Percentiles rank a stretch among this genome's conserved stretches.
phyloP scores from a whole-genome alignment of 2,329 filamentous ascomycete species.

The Fusarium sarcochroum region DNA sequence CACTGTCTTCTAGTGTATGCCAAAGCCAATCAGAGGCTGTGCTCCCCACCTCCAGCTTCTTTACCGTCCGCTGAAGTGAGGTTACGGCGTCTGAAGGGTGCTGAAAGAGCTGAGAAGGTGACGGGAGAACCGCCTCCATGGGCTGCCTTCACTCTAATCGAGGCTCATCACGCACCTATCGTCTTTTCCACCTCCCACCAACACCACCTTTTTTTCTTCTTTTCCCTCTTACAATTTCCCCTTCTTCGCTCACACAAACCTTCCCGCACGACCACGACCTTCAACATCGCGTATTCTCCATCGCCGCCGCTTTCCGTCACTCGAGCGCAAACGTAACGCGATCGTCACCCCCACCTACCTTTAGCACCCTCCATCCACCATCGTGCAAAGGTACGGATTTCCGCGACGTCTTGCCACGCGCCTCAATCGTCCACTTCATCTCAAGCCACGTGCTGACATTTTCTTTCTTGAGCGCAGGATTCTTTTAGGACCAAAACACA shows the following conservation, averaged over 20 bases:
- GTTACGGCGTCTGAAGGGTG: conserved; percentile 1
- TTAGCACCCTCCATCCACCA: conserved; percentile 9
- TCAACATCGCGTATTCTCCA: not conserved
- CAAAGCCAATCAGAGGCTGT: conserved; percentile 43
- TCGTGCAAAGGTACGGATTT: conserved; percentile 32
- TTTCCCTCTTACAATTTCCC: too few relatives aligned
- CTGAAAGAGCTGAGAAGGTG: conserved; percentile 5
- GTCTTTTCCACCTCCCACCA: conserved; percentile 33
- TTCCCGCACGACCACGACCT: not conserved
- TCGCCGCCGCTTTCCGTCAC: conserved; percentile 1
- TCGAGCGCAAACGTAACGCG: conserved; percentile 16
- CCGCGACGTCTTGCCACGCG: conserved; percentile 24
- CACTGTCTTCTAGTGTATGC: conserved; percentile 20
- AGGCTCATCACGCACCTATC: conserved; percentile 41
- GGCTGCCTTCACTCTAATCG: conserved; percentile 30
- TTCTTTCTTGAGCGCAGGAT: conserved; percentile 15
- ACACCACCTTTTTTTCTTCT: conserved; percentile 6
- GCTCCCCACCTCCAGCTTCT: conserved; percentile 41
- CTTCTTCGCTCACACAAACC: not conserved
- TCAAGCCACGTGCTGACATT: conserved; percentile 34
- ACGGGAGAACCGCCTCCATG: conserved; percentile 15
- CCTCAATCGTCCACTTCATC: conserved; percentile 1
- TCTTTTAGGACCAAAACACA: not conserved
- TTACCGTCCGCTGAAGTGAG: not conserved
- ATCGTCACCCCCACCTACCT: conserved; percentile 30